These are phyloP conservation scores for Halteria grandinella DNA, from an alignment of 73 alveolate genomes.

Conservation along the genomic window DNA sequence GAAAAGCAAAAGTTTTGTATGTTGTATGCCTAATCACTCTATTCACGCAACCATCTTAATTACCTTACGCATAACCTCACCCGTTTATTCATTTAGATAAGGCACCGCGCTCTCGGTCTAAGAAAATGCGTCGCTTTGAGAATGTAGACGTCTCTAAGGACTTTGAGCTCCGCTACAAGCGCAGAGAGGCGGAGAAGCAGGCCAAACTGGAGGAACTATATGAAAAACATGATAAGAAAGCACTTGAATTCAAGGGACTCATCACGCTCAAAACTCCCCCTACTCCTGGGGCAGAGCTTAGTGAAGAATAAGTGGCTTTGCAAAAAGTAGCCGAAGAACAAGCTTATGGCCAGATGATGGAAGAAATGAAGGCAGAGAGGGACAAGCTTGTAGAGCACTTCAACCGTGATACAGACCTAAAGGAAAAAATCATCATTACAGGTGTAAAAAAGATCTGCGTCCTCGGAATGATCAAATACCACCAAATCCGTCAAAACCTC, in stretches of 20 bases:
- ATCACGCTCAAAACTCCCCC: neutral
- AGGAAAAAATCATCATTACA: conserved; percentile 62
- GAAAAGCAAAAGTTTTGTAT: conserved; percentile 32
- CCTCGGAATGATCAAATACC: conserved; percentile 74
- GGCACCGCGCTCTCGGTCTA: conserved; percentile 61
- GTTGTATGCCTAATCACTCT: neutral
- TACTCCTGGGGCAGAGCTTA: neutral
- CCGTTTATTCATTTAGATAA: neutral
- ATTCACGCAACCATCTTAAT: neutral
- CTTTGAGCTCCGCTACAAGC: conserved; percentile 61
- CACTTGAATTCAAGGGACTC: conserved; percentile 34
- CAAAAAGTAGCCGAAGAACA: neutral
- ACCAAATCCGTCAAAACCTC: conserved; percentile 67
- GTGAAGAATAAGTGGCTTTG: neutral
- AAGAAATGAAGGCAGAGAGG: conserved; percentile 50
- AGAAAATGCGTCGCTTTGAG: conserved; percentile 67
- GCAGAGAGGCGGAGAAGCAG: conserved; percentile 71
- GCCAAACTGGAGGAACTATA: conserved; percentile 61
- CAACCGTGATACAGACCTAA: conserved; percentile 54
- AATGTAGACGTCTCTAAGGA: conserved; percentile 74
- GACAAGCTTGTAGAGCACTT: conserved; percentile 49
- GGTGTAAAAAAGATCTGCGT: conserved; percentile 66
- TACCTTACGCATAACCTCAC: neutral
- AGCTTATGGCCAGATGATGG: conserved; percentile 1
- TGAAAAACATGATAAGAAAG: conserved; percentile 46